phyloP scores from a whole-genome alignment of 2,329 filamentous ascomycete species.

The Aspergillus quadrilineatus region DNA sequence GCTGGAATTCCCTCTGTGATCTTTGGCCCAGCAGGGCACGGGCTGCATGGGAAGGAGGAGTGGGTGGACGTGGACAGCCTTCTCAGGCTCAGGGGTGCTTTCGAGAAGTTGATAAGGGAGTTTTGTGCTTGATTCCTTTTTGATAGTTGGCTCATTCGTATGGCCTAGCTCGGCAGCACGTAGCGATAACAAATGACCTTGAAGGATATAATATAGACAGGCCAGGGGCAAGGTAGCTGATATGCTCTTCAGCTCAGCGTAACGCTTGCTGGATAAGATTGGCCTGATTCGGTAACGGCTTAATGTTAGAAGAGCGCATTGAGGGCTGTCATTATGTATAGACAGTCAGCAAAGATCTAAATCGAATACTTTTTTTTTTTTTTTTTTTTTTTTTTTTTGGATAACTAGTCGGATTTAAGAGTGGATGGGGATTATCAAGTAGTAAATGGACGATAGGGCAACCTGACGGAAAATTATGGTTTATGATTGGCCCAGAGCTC shows the following conservation, averaged over 20 bases:
- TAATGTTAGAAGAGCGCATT: not conserved
- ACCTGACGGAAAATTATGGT: not conserved
- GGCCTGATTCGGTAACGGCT: too few relatives aligned
- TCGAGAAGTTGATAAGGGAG: constrained; percentile 20
- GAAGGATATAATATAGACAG: too few relatives aligned
- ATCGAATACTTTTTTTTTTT: too few relatives aligned
- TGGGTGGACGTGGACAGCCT: constrained; percentile 50
- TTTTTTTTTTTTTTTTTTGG: too few relatives aligned
- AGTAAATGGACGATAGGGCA: not conserved
- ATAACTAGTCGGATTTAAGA: too few relatives aligned
- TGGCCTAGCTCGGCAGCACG: too few relatives aligned
- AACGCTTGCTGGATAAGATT: too few relatives aligned
- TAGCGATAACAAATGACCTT: too few relatives aligned
- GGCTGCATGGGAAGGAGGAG: constrained; percentile 53
- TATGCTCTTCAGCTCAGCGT: too few relatives aligned
- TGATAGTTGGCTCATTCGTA: not conserved
- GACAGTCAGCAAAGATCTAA: too few relatives aligned
- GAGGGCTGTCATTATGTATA: not conserved
- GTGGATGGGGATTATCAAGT: too few relatives aligned
- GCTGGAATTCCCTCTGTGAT: constrained; percentile 49
- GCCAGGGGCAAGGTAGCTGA: too few relatives aligned
- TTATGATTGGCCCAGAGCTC: not conserved
- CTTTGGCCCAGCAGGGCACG: constrained; percentile 50
- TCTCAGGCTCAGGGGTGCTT: constrained; percentile 30
- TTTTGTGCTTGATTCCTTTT: constrained; percentile 19